Conservation (phyloP, 179 eudicot species). For the Actinidia chinensis region DNA sequence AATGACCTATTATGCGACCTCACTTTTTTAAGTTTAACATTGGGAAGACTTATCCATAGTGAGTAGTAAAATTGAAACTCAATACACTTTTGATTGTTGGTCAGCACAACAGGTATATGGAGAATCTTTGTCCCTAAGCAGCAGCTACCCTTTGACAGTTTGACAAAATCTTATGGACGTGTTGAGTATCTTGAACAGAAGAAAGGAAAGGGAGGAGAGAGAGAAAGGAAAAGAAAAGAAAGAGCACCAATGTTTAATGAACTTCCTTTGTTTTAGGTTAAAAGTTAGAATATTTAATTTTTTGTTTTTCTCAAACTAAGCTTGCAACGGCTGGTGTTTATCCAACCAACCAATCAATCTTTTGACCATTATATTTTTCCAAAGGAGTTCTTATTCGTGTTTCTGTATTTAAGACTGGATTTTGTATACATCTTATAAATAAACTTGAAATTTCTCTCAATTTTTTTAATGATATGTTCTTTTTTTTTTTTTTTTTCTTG, state of each 20-base stretch:
- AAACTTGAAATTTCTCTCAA: not conserved
- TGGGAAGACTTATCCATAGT: not conserved
- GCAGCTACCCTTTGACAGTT: not conserved
- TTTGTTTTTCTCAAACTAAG: too few species aligned
- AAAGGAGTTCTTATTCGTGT: not conserved
- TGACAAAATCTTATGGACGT: too few species aligned
- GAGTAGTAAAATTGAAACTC: constrained; percentile 5
- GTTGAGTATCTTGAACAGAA: too few species aligned
- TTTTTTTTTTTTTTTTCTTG: not conserved
- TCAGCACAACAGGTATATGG: not conserved
- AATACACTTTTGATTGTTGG: not conserved
- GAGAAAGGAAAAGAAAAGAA: too few species aligned
- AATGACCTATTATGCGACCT: not conserved
- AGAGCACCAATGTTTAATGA: too few species aligned
- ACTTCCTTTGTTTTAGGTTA: too few species aligned
- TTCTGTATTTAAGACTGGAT: not conserved
- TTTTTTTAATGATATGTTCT: not conserved
- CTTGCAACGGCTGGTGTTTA: too few species aligned
- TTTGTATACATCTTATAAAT: not conserved
- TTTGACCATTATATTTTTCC: too few species aligned
- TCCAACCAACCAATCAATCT: too few species aligned
- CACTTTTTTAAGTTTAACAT: not conserved
- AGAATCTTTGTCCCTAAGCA: not conserved
- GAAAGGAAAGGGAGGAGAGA: too few species aligned
- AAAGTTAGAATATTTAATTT: too few species aligned